Conservation (phyloP, 495 filamentous ascomycete genomes). For the Halenospora varia region DNA sequence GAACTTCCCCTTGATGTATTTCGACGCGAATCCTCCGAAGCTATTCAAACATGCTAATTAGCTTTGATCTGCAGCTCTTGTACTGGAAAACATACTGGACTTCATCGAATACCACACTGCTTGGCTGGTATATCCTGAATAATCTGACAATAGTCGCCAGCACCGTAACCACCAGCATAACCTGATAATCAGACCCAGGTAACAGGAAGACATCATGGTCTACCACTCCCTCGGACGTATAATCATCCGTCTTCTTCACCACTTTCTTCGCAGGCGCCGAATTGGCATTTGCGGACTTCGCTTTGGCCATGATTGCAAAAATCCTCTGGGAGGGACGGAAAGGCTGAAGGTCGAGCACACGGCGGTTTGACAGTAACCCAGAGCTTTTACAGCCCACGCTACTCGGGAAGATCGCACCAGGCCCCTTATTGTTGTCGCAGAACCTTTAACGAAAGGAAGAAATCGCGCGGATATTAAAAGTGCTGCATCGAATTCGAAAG, state of each 20-base stretch:
- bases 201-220: slow-evolving; percentile 74
- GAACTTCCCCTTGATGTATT: slow-evolving; percentile 97
- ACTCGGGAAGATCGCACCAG: slow-evolving; percentile 13
- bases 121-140: slow-evolving; percentile 94
- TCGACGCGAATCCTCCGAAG: slow-evolving; percentile 95
- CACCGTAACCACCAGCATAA: slow-evolving; percentile 67
- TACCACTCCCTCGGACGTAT: slow-evolving; percentile 60
- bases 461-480: slow-evolving; percentile 24
- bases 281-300: slow-evolving; percentile 12
- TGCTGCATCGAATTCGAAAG: slow-evolving; percentile 19
- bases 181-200: slow-evolving; percentile 74
- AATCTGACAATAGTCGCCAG: slow-evolving; percentile 77
- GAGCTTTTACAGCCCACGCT: slow-evolving; percentile 6
- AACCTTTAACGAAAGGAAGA: slow-evolving; percentile 23
- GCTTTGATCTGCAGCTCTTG: background rate
- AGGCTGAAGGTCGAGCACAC: slow-evolving; percentile 11
- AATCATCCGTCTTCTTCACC: slow-evolving; percentile 36
- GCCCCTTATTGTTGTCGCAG: slow-evolving; percentile 8
- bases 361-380: background rate
- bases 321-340: background rate
- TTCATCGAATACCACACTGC: slow-evolving; percentile 97
- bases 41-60: slow-evolving; percentile 40
- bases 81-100: slow-evolving; percentile 71
- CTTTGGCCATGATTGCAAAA: slow-evolving; percentile 19
- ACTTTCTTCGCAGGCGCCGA: slow-evolving; percentile 3